Base-by-base conservation (phyloP, 768 basidiomycete species). In the Psilocybe tampanensis region DNA sequence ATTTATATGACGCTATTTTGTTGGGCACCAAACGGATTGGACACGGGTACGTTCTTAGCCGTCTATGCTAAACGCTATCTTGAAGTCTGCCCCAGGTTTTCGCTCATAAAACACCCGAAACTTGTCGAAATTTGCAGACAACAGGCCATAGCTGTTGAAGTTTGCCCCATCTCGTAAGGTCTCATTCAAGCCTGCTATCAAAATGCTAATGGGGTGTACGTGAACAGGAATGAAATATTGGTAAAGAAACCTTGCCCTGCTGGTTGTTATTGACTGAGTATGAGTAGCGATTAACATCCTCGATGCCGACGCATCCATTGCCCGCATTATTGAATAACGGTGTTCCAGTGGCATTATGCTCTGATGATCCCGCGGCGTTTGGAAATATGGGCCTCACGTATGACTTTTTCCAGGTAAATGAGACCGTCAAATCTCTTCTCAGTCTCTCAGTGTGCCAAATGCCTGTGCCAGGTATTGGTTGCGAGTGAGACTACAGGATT, bases 161-260 rank as follows among this genome's bases (percentile, higher is more conserved):
- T 90, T 21, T 92, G 90, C 66, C 90, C 91, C 1, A 90, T 92
- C 58, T 92, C 89, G 89, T 90, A 71, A 55, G n/a, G 86, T 78
- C 12, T 29, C 53, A 47, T 22, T 21, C 44, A 21, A 32, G 15
- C 42, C 32, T 26, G 49, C 45, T 5, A 44, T 56, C 33, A 19
- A 34, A 19, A 39, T 39, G 19, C 50, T 62, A n/a, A 62, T 36
- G 23, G 18, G n/a, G n/a, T n/a, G n/a, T n/a, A 3, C 26, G 5
- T 33, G 21, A 45, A 34, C 47, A 90, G 89, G 48, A 90, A 92
- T 57, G 89, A 92, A 64, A 83, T 92, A 34, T 71, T 92, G 68
- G 89, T 89, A 66, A 62, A 68, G 22, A 29, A n/a, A n/a, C n/a
- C n/a, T n/a, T n/a, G n/a, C n/a, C n/a, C n/a, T n/a, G n/a, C n/a